Percentiles rank a stretch among this genome's conserved stretches.
phyloP scores from a whole-genome alignment of 441 rosid genomes.

The Gossypium davidsonii region DNA sequence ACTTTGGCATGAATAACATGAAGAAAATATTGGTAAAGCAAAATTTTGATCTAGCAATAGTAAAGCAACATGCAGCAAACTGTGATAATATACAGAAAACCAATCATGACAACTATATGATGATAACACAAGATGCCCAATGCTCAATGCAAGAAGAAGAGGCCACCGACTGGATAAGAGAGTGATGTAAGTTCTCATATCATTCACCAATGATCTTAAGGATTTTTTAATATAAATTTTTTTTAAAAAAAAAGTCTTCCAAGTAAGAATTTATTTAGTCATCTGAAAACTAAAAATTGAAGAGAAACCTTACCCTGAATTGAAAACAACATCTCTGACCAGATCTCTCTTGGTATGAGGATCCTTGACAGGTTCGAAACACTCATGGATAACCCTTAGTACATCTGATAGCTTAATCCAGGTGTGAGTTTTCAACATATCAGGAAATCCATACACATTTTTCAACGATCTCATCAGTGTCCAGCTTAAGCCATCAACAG shows the following conservation, averaged over 20 bases:
- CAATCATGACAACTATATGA: background rate
- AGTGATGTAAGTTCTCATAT: background rate
- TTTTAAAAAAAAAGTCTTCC: background rate
- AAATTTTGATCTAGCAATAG: background rate
- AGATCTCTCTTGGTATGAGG: constrained; percentile 38
- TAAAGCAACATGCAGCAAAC: background rate
- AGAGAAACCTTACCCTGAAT: constrained; percentile 25
- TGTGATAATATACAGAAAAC: background rate
- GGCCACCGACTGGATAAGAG: background rate
- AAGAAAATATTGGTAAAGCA: background rate
- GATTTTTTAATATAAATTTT: background rate
- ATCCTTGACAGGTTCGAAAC: constrained; percentile 35
- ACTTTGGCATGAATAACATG: background rate
- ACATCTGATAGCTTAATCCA: constrained; percentile 27
- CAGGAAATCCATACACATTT: constrained; percentile 21
- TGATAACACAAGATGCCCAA: background rate
- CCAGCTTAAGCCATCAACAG: constrained; percentile 36
- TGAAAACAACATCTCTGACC: constrained; percentile 33
- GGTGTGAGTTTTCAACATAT: constrained; percentile 18
- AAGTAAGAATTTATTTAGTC: background rate
- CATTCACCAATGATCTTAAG: background rate
- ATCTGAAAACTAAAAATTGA: background rate
- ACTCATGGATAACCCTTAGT: constrained; percentile 35
- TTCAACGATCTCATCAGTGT: constrained; percentile 30
- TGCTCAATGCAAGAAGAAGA: background rate